These are phyloP conservation scores for Cladophialophora immunda DNA, from an alignment of 2,329 filamentous ascomycete species.

Conservation along the genomic window DNA sequence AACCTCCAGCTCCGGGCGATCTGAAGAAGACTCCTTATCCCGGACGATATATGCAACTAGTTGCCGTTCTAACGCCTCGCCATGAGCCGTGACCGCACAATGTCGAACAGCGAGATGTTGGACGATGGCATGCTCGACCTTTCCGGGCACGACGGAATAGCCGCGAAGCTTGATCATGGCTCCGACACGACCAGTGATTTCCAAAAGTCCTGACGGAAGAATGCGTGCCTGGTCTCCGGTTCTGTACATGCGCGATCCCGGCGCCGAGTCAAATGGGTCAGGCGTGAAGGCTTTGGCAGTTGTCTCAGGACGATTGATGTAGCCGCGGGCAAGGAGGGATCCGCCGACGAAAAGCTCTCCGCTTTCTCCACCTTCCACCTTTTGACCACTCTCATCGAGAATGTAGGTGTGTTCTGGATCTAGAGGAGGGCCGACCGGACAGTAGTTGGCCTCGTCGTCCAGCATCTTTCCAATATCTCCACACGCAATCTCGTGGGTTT, in stretches of 20 bases:
- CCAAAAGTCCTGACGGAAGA: conserved; percentile 72
- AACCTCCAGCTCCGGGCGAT: conserved; percentile 70
- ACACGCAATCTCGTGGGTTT: conserved; percentile 81
- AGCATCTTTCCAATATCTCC: conserved; percentile 77
- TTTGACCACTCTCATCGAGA: conserved; percentile 72
- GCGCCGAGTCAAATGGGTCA: conserved; percentile 68
- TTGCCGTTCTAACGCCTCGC: conserved; percentile 78
- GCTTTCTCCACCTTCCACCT: conserved; percentile 67
- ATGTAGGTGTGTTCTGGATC: conserved; percentile 76
- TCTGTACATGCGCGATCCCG: conserved; percentile 74
- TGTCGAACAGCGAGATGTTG: conserved; percentile 74
- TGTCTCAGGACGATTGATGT: conserved; percentile 80
- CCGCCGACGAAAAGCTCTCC: conserved; percentile 82
- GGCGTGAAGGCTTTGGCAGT: conserved; percentile 76
- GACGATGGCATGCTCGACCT: conserved; percentile 77
- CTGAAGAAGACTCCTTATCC: conserved; percentile 66
- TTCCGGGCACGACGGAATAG: conserved; percentile 79
- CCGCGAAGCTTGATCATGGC: conserved; percentile 84
- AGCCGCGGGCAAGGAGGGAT: conserved; percentile 75
- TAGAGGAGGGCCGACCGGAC: conserved; percentile 76
- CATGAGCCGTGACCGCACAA: conserved; percentile 76
- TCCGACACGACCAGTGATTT: conserved; percentile 79
- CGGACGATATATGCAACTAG: conserved; percentile 79
- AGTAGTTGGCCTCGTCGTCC: conserved; percentile 70
- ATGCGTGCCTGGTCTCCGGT: conserved; percentile 76